A percentile compares a stretch with the other conserved stretches of the same genome.
Evolutionary conservation across 2,329 filamentous ascomycete genomes (phyloP).

Genomic region (Aspergillus unguis): DNA sequence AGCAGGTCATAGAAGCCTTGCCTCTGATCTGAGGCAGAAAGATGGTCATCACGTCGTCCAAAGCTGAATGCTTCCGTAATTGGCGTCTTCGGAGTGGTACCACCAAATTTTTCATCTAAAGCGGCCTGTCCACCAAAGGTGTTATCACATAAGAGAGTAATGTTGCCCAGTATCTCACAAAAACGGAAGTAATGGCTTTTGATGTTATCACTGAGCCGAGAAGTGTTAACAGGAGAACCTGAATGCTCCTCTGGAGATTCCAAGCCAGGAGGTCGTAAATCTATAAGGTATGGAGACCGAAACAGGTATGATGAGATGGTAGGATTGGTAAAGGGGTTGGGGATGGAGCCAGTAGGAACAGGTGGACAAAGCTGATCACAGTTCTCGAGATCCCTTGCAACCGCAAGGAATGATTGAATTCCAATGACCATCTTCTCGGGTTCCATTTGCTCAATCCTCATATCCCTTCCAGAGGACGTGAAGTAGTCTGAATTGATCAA

Average conservation of each 20-base stretch:
- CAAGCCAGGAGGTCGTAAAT: constrained; percentile 29
- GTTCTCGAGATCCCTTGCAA: constrained; percentile 90
- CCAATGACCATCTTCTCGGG: constrained; percentile 97
- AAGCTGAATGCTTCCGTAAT: constrained; percentile 95
- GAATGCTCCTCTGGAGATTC: constrained; percentile 30
- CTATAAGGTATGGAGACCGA: constrained; percentile 37
- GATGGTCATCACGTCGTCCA: constrained; percentile 73
- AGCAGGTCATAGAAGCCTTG: constrained; percentile 94
- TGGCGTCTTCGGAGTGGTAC: constrained; percentile 85
- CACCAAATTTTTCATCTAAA: constrained; percentile 89
- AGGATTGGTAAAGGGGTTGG: constrained; percentile 37
- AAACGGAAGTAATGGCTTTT: constrained; percentile 86
- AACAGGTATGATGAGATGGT: constrained; percentile 34
- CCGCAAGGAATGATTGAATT: constrained; percentile 86
- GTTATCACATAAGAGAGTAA: constrained; percentile 94
- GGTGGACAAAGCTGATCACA: constrained; percentile 73
- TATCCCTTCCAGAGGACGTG: constrained; percentile 63
- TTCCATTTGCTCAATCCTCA: constrained; percentile 87
- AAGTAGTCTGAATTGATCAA: constrained; percentile 92
- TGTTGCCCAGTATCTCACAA: constrained; percentile 91
- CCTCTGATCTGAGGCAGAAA: constrained; percentile 72
- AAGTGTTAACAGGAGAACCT: constrained; percentile 55
- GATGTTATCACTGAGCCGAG: constrained; percentile 67
- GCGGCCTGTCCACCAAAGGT: constrained; percentile 95
- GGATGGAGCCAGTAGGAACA: constrained; percentile 66